These are phyloP conservation scores for Vigna trinervia DNA, from an alignment of 306 rosid genomes.

Conservation along the genomic window DNA sequence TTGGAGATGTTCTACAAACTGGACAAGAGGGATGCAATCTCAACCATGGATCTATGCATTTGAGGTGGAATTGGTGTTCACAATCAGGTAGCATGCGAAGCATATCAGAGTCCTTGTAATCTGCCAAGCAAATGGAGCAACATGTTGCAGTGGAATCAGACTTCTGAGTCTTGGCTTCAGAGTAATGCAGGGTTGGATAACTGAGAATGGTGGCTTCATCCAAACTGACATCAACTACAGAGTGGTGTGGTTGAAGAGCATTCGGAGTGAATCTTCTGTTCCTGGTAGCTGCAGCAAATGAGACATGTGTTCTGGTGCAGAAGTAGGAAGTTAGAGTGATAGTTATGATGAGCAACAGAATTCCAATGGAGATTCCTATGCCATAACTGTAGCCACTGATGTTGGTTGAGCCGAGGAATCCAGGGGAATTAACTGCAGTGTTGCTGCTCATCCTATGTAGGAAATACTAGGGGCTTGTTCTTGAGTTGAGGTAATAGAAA, in stretches of 20 bases:
- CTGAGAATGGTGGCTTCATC: conserved; percentile 70
- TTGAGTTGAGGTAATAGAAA: conserved; percentile 15
- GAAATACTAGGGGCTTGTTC: neutral
- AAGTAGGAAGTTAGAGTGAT: conserved; percentile 82
- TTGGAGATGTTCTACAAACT: conserved; percentile 87
- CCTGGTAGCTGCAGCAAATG: conserved; percentile 5
- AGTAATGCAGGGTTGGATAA: conserved; percentile 71
- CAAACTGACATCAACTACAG: conserved; percentile 68
- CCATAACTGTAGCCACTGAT: conserved; percentile 83
- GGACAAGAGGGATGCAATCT: conserved; percentile 88
- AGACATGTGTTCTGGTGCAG: conserved; percentile 57
- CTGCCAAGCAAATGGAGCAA: conserved; percentile 84
- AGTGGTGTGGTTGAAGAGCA: conserved; percentile 44
- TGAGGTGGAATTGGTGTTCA: conserved; percentile 69
- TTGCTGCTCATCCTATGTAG: conserved; percentile 52
- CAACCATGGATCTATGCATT: conserved; percentile 89
- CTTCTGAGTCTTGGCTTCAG: conserved; percentile 63
- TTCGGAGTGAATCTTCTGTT: conserved; percentile 17
- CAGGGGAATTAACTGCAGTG: conserved; percentile 44
- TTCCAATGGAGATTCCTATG: conserved; percentile 82
- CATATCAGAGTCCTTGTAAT: conserved; percentile 67
- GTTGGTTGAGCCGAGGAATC: conserved; percentile 63
- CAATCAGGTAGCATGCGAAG: conserved; percentile 81
- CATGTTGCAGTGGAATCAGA: conserved; percentile 62
- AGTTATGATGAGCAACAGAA: conserved; percentile 81